Evolutionary conservation across 148 eudicot genomes (phyloP), one percentile per base, ranked within the genome.

Genomic region (Amaranthus palmeri): DNA sequence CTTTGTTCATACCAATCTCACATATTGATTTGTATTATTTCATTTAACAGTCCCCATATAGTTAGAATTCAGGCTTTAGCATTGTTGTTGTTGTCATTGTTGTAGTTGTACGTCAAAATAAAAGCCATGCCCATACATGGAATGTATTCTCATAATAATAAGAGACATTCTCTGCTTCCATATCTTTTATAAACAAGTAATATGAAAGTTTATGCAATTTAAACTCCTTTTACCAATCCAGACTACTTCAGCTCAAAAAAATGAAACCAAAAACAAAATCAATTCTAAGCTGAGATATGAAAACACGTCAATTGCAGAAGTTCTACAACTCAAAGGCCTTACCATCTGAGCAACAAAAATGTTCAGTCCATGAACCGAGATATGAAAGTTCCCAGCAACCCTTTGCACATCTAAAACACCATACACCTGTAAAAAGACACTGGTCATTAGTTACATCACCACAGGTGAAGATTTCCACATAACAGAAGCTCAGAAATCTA

Each of bases 311-410:
- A 57, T 36, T n/a, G 54, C 13, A 36, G 15, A 53, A 51, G 46
- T 48, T 1, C 8, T 25, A 36, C 14, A 57, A 7, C 59, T 61
- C 63, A 66, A 57, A 74, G 49, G 45, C 40, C 96, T 87, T 65
- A 96, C 99, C 97, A 83, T 90, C 80, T 96, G 97, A 44, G 99
- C 99, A 68, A 96, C 99, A 74, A 88, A 96, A 63, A 96, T 88
- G 77, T 92, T 96, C 56, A 96, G 81, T 62, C 99, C 99, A 79
- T 96, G 99, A 80, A 96, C 99, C 61, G 99, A 96, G 61, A 96
- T 77, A 78, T 96, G 99, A 74, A 96, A 96, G 83, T 96, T 96
- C 72, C 99, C 99, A 56, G 99, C 99, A 85, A 96, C 99, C 83
- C 97, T 92, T 81, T 96, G 99, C 41, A 96, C 99, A 84, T 96